Conservation (phyloP, 2,329 filamentous ascomycete species). For the Botrytis fabae region DNA sequence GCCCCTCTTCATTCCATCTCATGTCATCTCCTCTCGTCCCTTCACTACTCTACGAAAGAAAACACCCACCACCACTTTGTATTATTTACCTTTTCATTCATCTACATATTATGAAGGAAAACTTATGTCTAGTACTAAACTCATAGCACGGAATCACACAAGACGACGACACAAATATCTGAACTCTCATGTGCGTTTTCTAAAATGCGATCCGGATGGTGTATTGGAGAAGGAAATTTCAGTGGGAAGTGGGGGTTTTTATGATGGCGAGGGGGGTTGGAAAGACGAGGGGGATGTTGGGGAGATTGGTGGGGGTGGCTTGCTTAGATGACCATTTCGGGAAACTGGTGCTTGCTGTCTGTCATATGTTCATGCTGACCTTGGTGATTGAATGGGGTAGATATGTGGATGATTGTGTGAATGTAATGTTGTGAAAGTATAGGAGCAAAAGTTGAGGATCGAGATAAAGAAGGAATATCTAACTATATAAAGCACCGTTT, state of each 20-base stretch:
- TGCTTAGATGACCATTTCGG: no score
- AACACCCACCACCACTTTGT: neutral
- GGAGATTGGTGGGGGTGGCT: neutral
- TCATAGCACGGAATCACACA: neutral
- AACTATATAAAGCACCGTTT: neutral
- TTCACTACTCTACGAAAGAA: neutral
- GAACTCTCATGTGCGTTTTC: neutral
- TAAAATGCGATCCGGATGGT: neutral
- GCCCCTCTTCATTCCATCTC: no score
- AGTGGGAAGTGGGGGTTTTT: neutral
- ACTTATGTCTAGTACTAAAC: no score
- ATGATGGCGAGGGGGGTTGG: neutral
- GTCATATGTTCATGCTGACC: neutral
- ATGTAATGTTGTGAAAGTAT: neutral
- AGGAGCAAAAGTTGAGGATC: neutral
- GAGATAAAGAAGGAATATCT: neutral
- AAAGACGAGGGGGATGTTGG: rapidly evolving
- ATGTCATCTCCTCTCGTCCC: no score
- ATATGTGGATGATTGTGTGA: neutral
- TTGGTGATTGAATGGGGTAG: neutral
- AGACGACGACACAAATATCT: neutral
- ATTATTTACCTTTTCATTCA: rapidly evolving
- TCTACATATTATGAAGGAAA: neutral
- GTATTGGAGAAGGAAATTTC: neutral
- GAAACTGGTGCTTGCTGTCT: neutral